These are phyloP conservation scores for Austroboletus novae-zelandiae DNA, from an alignment of 1,284 basidiomycete genomes.

Conservation along the genomic window DNA sequence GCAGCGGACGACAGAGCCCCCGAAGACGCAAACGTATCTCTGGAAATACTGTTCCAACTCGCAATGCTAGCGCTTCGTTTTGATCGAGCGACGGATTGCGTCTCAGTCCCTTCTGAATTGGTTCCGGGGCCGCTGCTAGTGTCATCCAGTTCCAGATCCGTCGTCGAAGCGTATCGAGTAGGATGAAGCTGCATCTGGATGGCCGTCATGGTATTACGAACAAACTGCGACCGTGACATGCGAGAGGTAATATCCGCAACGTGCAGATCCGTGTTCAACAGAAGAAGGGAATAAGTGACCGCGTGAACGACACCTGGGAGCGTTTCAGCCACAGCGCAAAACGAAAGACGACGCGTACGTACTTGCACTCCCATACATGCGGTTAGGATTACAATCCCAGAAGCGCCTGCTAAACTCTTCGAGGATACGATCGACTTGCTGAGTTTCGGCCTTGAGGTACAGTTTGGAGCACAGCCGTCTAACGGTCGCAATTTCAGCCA, in stretches of 20 bases:
- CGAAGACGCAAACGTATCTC: conserved; percentile 48
- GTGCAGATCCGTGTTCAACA: conserved; percentile 97
- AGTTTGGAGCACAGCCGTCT: conserved; percentile 89
- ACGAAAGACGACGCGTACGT: conserved; percentile 32
- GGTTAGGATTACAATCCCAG: conserved; percentile 85
- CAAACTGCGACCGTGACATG: conserved; percentile 94
- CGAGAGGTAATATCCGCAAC: conserved; percentile 86
- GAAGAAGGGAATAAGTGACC: conserved; percentile 87
- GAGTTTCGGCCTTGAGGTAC: conserved; percentile 93
- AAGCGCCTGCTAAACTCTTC: conserved; percentile 88
- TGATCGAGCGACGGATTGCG: conserved; percentile 45
- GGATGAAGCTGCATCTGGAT: conserved; percentile 76
- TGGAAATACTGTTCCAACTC: conserved; percentile 77
- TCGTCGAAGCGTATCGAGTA: conserved; percentile 47
- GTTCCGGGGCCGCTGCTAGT: conserved; percentile 54
- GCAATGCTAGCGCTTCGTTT: conserved; percentile 79
- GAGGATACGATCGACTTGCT: conserved; percentile 96
- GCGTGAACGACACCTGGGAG: conserved; percentile 83
- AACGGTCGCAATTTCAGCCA: conserved; percentile 11
- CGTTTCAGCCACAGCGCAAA: conserved; percentile 6
- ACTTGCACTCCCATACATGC: conserved; percentile 82
- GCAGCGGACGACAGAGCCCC: conserved; percentile 37
- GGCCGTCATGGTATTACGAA: conserved; percentile 86
- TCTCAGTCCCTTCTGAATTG: conserved; percentile 49
- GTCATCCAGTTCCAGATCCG: conserved; percentile 70